Percentiles rank a stretch among this genome's conserved stretches.
These are phyloP conservation scores for Zygoascus tannicola DNA, from an alignment of 805 yeast genomes.

Conservation along the genomic window DNA sequence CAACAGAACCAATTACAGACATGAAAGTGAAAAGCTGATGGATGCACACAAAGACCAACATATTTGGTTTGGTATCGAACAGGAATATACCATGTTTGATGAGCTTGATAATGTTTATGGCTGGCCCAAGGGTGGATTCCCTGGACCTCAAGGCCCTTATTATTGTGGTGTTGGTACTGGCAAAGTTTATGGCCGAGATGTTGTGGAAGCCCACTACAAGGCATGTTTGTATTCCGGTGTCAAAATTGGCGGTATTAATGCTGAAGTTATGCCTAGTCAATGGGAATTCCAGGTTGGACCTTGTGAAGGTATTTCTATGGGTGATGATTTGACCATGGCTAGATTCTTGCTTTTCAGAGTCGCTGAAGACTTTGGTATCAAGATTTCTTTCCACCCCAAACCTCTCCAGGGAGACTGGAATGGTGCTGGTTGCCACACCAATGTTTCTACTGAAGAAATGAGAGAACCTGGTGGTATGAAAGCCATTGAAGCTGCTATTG, in stretches of 20 bases:
- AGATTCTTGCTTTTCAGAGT: slow-evolving; percentile 88
- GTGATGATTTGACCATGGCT: slow-evolving; percentile 95
- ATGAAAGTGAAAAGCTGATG: slow-evolving; percentile 91
- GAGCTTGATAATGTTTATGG: slow-evolving; percentile 84
- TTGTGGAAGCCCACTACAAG: slow-evolving; percentile 97
- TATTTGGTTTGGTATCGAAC: slow-evolving; percentile 98
- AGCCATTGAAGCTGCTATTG: slow-evolving; percentile 83
- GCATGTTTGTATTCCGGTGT: slow-evolving; percentile 94
- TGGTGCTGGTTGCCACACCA: slow-evolving; percentile 99
- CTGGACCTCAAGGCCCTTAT: slow-evolving; percentile 99
- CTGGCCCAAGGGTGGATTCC: slow-evolving; percentile 99
- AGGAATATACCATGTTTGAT: slow-evolving; percentile 95
- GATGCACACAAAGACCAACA: slow-evolving; percentile 75
- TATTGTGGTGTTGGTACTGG: slow-evolving; percentile 99
- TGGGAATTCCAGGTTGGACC: slow-evolving; percentile 99
- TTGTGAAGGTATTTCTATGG: slow-evolving; percentile 90
- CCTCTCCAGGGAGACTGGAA: slow-evolving; percentile 99
- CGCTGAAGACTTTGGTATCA: slow-evolving; percentile 98
- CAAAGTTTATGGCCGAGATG: slow-evolving; percentile 95
- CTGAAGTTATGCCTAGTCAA: slow-evolving; percentile 99
- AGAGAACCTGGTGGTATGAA: slow-evolving; percentile 95
- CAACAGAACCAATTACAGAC: slow-evolving; percentile 97
- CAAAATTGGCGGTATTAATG: slow-evolving; percentile 90
- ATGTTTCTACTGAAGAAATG: slow-evolving; percentile 88
- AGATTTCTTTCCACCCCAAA: slow-evolving; percentile 98